A percentile compares a stretch with the other conserved stretches of the same genome.
Conservation (phyloP, 805 yeast species). For the Saccharomycopsis oosterbeekiorum region DNA sequence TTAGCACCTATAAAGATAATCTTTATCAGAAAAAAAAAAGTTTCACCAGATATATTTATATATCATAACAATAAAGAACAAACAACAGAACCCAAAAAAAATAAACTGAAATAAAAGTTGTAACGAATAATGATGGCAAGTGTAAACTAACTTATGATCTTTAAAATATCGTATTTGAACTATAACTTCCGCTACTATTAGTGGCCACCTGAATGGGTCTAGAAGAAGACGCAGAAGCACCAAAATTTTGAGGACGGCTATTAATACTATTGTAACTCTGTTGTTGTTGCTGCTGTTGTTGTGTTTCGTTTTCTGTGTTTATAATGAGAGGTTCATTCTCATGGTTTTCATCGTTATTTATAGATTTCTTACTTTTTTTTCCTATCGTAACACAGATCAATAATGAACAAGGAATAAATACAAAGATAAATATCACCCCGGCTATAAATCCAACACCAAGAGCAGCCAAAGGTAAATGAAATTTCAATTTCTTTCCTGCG, state of each 20-base stretch:
- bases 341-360: background rate
- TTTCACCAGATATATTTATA: background rate
- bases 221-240: background rate
- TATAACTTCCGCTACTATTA: background rate
- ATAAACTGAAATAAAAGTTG: background rate
- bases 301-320: background rate
- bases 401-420: slow-evolving; percentile 29
- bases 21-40: background rate
- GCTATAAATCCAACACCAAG: slow-evolving; percentile 55
- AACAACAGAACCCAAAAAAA: background rate
- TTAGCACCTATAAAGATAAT: background rate
- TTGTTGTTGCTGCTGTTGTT: background rate
- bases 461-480: slow-evolving; percentile 60
- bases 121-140: background rate
- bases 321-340: background rate
- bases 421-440: slow-evolving; percentile 39
- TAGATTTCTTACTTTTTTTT: slow-evolving; percentile 5
- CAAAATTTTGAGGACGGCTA: background rate
- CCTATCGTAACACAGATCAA: slow-evolving; percentile 26
- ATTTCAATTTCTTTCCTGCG: slow-evolving; percentile 37
- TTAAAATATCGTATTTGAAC: background rate
- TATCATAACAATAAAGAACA: background rate
- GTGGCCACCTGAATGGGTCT: background rate
- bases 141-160: background rate
- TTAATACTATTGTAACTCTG: background rate